Evolutionary conservation across 805 yeast species (phyloP).

Genomic region (Millerozyma miso): DNA sequence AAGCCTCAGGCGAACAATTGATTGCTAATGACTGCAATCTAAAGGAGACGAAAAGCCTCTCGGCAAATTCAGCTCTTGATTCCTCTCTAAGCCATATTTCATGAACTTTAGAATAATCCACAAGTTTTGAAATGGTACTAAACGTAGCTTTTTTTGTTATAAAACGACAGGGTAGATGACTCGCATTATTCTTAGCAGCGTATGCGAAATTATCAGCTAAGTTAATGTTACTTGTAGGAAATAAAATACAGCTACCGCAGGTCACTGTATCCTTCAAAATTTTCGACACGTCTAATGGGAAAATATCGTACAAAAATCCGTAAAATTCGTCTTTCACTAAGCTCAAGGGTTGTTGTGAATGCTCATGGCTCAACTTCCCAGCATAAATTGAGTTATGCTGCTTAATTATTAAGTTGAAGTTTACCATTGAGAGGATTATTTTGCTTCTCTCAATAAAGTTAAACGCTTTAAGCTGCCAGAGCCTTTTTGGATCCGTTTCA

Average conservation of each 20-base stretch:
- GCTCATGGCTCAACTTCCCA: neutral
- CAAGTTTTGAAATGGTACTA: conserved; percentile 30
- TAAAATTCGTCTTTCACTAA: neutral
- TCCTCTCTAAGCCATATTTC: conserved; percentile 55
- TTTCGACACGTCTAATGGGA: neutral
- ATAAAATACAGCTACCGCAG: neutral
- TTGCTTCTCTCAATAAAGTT: conserved; percentile 31
- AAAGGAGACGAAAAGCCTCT: conserved; percentile 40
- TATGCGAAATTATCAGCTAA: neutral
- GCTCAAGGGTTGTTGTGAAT: neutral
- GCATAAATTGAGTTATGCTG: neutral
- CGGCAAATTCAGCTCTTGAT: conserved; percentile 12
- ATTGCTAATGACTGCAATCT: conserved; percentile 36
- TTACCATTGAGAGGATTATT: conserved; percentile 19
- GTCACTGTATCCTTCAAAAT: neutral
- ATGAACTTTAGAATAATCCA: conserved; percentile 26
- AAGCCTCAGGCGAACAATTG: conserved; percentile 29
- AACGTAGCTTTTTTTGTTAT: neutral
- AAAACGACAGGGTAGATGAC: neutral
- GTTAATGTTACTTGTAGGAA: neutral
- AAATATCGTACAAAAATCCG: neutral
- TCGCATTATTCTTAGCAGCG: neutral
- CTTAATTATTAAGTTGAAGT: conserved; percentile 28
- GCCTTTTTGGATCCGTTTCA: conserved; percentile 21
- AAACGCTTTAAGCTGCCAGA: conserved; percentile 43